These are phyloP conservation scores for Achaetomium macrosporum DNA, from an alignment of 2,329 filamentous ascomycete genomes.

Conservation along the genomic window DNA sequence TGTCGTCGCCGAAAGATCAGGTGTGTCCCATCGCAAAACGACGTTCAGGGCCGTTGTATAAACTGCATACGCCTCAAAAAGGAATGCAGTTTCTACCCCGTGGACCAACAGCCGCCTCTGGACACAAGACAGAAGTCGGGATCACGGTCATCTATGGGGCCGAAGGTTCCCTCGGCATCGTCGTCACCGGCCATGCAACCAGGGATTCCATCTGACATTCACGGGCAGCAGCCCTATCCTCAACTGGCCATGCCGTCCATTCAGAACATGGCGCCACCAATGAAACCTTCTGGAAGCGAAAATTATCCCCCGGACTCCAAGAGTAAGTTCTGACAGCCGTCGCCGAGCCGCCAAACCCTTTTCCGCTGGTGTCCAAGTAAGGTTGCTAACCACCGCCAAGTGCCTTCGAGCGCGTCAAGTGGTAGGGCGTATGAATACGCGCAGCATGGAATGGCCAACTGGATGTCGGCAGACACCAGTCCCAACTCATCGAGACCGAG, in stretches of 20 bases:
- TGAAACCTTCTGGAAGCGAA: conserved; percentile 36
- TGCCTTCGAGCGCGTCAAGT: conserved; percentile 31
- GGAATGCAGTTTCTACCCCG: conserved; percentile 86
- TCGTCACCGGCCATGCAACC: conserved; percentile 44
- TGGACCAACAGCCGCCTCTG: conserved; percentile 63
- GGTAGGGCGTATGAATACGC: conserved; percentile 36
- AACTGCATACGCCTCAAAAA: conserved; percentile 95
- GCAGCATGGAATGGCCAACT: conserved; percentile 35
- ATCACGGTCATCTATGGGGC: conserved; percentile 34
- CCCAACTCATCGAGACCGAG: conserved; percentile 38
- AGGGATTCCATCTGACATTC: conserved; percentile 38
- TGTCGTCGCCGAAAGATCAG: conserved; percentile 91
- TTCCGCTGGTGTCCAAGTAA: background rate
- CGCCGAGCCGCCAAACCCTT: background rate
- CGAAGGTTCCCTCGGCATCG: conserved; percentile 40
- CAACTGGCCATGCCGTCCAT: conserved; percentile 40
- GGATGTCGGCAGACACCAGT: conserved; percentile 40
- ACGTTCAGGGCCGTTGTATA: conserved; percentile 70
- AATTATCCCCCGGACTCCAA: conserved; percentile 36
- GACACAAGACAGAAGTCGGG: conserved; percentile 40
- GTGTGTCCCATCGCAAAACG: conserved; percentile 71
- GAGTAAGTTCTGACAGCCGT: conserved; percentile 33
- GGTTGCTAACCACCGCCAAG: conserved; percentile 28
- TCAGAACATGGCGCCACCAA: conserved; percentile 40
- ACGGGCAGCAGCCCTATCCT: conserved; percentile 37